Percentiles rank a stretch among this genome's conserved stretches.
These are phyloP conservation scores for Pleurotus citrinopileatus DNA, from an alignment of 768 basidiomycete genomes.

Conservation along the genomic window DNA sequence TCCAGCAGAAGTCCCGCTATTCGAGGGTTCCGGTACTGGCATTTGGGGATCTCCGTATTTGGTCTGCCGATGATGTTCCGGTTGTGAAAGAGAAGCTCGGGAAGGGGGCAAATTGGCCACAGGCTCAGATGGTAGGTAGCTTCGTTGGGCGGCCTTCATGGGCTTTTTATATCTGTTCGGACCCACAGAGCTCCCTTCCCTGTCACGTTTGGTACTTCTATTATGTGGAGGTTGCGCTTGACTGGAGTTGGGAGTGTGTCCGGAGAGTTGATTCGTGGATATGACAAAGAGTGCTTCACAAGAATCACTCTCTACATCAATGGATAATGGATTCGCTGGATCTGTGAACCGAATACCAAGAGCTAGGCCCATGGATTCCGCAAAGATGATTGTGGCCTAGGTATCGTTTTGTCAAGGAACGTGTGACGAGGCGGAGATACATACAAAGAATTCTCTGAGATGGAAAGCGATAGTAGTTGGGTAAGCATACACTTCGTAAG, in stretches of 20 bases:
- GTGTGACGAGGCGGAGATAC: constrained; percentile 13
- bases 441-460: constrained; percentile 79
- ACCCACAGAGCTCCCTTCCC: constrained; percentile 30
- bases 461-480: constrained; percentile 77
- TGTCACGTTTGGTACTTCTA: constrained; percentile 39
- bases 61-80: not conserved
- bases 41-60: not conserved
- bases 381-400: constrained; percentile 78
- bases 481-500: constrained; percentile 60
- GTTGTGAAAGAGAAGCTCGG: constrained; percentile 26
- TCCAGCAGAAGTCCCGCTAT: no score
- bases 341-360: constrained; percentile 77
- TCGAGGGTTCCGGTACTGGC: no score
- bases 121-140: constrained; percentile 14
- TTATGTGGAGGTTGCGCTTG: constrained; percentile 21
- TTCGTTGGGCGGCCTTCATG: constrained; percentile 47
- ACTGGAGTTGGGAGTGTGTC: constrained; percentile 24
- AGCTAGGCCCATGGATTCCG: constrained; percentile 63
- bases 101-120: constrained; percentile 32
- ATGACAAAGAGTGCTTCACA: constrained; percentile 71
- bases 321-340: constrained; percentile 70
- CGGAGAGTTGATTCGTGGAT: constrained; percentile 66
- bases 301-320: constrained; percentile 70
- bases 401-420: not conserved
- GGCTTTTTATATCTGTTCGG: constrained; percentile 47